Base-by-base conservation (phyloP, 768 basidiomycete genomes). In the Lactarius quietus region DNA sequence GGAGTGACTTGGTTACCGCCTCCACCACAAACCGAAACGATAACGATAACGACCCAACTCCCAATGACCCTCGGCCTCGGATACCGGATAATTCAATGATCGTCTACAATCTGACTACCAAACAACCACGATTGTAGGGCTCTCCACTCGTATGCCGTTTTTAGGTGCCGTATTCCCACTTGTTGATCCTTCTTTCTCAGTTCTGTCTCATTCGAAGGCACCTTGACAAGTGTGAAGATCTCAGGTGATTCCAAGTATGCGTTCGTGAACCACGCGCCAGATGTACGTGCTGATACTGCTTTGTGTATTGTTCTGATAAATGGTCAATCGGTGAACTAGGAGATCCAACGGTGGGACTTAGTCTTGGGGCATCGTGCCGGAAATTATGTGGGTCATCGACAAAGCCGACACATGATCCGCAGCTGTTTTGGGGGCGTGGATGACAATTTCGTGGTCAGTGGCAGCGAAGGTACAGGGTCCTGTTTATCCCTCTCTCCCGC, bases 341-440 rank as follows among this genome's bases (percentile, higher is more conserved):
- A 96, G 76, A 84, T 98, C 41, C 89, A 92, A 69, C 77, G 96
- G 66, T 92, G 92, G 88, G 88, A 93, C 73, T 81, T 98, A 60
- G 79, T 83, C 33, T 81, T 85, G 29, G 84, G 84, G 29, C 84
- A 84, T 59, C 79, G 92, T 62, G 81, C 88, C 31, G 87, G 90
- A 66, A 93, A 87, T 76, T 96, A 89, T 73, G 84, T 85, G 4
- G 96, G 95, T 9, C 95, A 97, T 68, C 83, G 82, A 31, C 93
- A 96, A 74, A 84, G 86, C 2, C 82, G 84, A 33, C 91, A 93
- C 75, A 86, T 97, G 67, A 90, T 98, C 65, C 86, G 93, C 65
- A 93, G 92, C 75, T 95, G 93, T 73, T 98, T 98, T 76, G 97
- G 95, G 33, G 95, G 96, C 33, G 79, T 88, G 59, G 87, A 91